Conservation (phyloP, 1,284 basidiomycete species). For the Ceratobasidium sp. region DNA sequence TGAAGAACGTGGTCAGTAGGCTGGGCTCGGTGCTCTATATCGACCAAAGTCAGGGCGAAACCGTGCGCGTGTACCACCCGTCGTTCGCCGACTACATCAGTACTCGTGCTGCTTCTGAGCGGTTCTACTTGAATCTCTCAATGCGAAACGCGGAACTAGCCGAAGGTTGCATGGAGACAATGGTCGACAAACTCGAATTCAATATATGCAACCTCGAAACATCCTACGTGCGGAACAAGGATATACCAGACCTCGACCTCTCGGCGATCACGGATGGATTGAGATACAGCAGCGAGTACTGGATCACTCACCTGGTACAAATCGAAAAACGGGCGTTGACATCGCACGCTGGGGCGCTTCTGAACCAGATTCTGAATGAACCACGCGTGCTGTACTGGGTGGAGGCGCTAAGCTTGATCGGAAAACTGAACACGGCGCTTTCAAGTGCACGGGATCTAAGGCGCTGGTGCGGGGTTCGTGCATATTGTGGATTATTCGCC, state of each 20-base stretch:
- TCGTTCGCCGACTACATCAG: slow-evolving; percentile 42
- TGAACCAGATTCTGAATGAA: not conserved
- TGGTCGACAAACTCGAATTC: slow-evolving; percentile 11
- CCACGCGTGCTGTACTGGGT: slow-evolving; percentile 31
- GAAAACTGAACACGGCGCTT: slow-evolving; percentile 3
- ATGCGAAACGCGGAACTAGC: slow-evolving; percentile 13
- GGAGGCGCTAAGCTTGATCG: slow-evolving; percentile 28
- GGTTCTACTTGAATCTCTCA: not conserved
- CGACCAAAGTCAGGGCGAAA: not conserved
- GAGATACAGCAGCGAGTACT: slow-evolving; percentile 33
- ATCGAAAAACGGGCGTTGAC: not conserved
- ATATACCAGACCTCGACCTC: slow-evolving; percentile 10
- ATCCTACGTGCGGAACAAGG: slow-evolving; percentile 15
- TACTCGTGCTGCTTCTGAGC: not conserved
- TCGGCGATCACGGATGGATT: not conserved
- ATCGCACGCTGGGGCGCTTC: not conserved
- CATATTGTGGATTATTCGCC: no score
- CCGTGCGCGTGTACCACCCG: slow-evolving; percentile 32
- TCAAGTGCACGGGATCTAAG: not conserved
- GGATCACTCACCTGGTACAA: slow-evolving; percentile 23
- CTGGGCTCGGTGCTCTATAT: slow-evolving; percentile 28
- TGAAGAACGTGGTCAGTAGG: not conserved
- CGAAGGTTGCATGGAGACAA: not conserved
- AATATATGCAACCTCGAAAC: slow-evolving; percentile 24
- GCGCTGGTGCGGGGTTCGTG: slow-evolving; percentile 22